Evolutionary conservation across 78 protist species (phyloP).

Genomic region (Monosiga brevicollis): DNA sequence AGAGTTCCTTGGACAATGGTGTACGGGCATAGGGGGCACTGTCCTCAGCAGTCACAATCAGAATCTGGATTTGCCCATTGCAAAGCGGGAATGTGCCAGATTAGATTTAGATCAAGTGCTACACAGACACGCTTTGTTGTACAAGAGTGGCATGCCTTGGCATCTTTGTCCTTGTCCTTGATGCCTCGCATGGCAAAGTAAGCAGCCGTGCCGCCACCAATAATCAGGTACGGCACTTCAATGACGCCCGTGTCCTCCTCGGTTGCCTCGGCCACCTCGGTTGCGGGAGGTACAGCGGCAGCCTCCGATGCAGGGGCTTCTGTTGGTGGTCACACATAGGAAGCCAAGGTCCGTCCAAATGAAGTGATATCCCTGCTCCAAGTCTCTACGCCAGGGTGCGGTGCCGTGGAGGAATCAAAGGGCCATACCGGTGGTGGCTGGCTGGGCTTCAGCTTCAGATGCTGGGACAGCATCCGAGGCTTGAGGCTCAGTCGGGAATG

Average conservation of each 20-base stretch:
- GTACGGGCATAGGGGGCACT: conserved; percentile 65
- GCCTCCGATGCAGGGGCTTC: neutral
- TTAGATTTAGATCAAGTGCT: no score
- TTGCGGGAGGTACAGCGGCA: neutral
- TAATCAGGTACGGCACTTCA: conserved; percentile 41
- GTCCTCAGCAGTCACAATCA: conserved; percentile 52
- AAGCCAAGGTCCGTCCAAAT: neutral
- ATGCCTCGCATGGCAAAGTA: conserved; percentile 56
- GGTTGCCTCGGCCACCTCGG: neutral
- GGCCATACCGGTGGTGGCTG: no score
- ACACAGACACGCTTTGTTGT: no score
- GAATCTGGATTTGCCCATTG: conserved; percentile 8
- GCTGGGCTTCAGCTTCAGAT: no score
- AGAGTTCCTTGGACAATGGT: conserved; percentile 71
- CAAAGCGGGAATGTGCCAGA: neutral
- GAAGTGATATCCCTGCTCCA: no score
- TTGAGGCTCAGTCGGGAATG: no score
- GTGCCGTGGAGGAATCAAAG: neutral
- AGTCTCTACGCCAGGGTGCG: no score
- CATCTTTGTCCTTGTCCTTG: conserved; percentile 33
- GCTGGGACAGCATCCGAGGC: no score
- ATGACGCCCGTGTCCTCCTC: neutral
- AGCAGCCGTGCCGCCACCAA: conserved; percentile 80
- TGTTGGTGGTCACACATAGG: neutral
- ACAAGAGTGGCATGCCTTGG: conserved; percentile 13